Conservation (phyloP, 352 stramenopile genomes). For the Pythium dissimile region DNA sequence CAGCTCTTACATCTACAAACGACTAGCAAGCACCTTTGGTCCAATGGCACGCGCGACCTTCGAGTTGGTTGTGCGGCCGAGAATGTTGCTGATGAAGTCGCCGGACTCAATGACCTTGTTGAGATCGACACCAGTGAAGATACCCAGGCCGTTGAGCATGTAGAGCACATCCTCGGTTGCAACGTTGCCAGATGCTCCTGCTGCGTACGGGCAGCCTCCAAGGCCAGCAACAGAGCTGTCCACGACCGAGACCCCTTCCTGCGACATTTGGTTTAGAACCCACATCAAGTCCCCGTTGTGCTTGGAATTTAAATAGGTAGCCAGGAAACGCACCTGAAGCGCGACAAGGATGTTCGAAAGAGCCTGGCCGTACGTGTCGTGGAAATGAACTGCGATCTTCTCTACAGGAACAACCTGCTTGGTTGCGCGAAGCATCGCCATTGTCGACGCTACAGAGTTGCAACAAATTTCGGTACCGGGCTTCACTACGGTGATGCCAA, state of each 20-base stretch:
- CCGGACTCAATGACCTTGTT: conserved; percentile 88
- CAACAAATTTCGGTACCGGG: no score
- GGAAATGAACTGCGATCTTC: conserved; percentile 94
- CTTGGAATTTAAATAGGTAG: no score
- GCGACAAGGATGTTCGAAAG: conserved; percentile 94
- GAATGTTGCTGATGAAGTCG: conserved; percentile 84
- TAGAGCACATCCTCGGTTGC: conserved; percentile 97
- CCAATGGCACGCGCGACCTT: conserved; percentile 81
- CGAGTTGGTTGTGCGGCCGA: conserved; percentile 79
- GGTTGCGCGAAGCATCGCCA: conserved; percentile 74
- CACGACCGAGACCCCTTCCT: conserved; percentile 91
- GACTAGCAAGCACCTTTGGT: conserved; percentile 34
- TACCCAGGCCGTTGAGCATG: conserved; percentile 95
- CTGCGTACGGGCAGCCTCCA: conserved; percentile 95
- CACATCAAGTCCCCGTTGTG: no score
- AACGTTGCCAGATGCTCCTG: conserved; percentile 95
- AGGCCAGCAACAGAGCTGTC: conserved; percentile 95
- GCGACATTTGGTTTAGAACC: no score
- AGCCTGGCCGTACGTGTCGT: conserved; percentile 97
- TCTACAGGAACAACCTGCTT: conserved; percentile 82
- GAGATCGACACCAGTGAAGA: conserved; percentile 94
- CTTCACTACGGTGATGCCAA: no score
- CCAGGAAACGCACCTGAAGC: conserved; percentile 52
- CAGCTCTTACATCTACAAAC: conserved; percentile 28
- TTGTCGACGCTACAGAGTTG: conserved; percentile 58